These are phyloP conservation scores for Rhizophagus sp. DNA, from an alignment of 192 early-diverging fungal genomes.

Conservation along the genomic window DNA sequence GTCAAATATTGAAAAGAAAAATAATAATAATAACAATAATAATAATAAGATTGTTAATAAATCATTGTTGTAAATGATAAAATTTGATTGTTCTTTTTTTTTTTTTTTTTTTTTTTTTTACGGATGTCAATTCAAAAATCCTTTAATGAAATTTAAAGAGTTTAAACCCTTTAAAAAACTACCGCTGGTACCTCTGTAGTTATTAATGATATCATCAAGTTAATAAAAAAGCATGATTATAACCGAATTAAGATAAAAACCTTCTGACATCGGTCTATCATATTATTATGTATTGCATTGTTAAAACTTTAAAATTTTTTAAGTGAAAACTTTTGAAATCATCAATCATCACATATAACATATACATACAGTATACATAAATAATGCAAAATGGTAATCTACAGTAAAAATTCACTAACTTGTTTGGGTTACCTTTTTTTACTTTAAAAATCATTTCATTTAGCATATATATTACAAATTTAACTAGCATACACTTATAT, in stretches of 20 bases:
- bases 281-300: background rate
- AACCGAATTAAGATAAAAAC: background rate
- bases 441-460: too few species aligned
- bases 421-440: too few species aligned
- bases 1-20: too few species aligned
- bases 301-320: background rate
- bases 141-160: too few species aligned
- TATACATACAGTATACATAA: background rate
- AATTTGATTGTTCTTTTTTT: background rate
- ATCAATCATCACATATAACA: background rate
- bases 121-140: too few species aligned
- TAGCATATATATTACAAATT: background rate
- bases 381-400: background rate
- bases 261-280: background rate
- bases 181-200: too few species aligned
- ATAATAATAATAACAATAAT: too few species aligned
- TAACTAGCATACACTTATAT: too few species aligned
- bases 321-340: background rate
- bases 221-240: background rate
- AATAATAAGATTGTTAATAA: too few species aligned
- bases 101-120: background rate
- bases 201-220: background rate
- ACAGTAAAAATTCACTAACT: background rate
- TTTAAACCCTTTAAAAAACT: background rate
- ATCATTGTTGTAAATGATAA: too few species aligned